Evolutionary conservation across 1,284 basidiomycete species (phyloP).

Genomic region (Entoloma clypeatum): DNA sequence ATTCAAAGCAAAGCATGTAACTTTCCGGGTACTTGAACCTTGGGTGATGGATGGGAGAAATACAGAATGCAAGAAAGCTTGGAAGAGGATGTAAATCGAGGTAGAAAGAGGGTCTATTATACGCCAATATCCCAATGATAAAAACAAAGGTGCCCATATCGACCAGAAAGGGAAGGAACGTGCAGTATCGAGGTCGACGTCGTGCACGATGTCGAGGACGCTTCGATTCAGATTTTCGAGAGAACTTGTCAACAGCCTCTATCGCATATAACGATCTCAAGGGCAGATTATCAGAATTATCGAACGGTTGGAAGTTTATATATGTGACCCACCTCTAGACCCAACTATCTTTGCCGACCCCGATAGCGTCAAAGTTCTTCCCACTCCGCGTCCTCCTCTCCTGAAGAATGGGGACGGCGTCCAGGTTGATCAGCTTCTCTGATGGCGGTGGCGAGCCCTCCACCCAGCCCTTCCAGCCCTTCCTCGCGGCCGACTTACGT

Average conservation of each 20-base stretch:
- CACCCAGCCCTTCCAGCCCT: conserved; percentile 85
- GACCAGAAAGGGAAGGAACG: conserved; percentile 8
- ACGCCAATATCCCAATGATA: conserved; percentile 7
- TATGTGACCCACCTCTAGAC: conserved; percentile 36
- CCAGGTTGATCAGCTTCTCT: conserved; percentile 74
- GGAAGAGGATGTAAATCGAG: conserved; percentile 4
- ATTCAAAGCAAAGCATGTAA: too few relatives aligned
- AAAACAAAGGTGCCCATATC: conserved; percentile 15
- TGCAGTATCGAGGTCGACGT: conserved; percentile 9
- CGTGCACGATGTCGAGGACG: conserved; percentile 14
- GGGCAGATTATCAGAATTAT: conserved; percentile 33
- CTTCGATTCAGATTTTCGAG: conserved; percentile 5
- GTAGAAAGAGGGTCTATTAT: conserved; percentile 6
- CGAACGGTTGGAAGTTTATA: conserved; percentile 32
- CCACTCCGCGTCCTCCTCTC: conserved; percentile 73
- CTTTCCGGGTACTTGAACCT: too few relatives aligned
- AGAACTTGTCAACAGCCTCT: conserved; percentile 14
- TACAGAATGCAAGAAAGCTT: conserved; percentile 13
- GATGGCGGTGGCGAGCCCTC: conserved; percentile 77
- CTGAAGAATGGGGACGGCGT: conserved; percentile 49
- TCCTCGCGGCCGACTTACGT: conserved; percentile 64
- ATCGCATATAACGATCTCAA: conserved; percentile 8
- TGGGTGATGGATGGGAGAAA: conserved; percentile 3
- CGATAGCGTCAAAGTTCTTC: conserved; percentile 75
- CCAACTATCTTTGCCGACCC: conserved; percentile 45